phyloP scores from a whole-genome alignment of 495 filamentous ascomycete species.

The Schizothecium vesticola region DNA sequence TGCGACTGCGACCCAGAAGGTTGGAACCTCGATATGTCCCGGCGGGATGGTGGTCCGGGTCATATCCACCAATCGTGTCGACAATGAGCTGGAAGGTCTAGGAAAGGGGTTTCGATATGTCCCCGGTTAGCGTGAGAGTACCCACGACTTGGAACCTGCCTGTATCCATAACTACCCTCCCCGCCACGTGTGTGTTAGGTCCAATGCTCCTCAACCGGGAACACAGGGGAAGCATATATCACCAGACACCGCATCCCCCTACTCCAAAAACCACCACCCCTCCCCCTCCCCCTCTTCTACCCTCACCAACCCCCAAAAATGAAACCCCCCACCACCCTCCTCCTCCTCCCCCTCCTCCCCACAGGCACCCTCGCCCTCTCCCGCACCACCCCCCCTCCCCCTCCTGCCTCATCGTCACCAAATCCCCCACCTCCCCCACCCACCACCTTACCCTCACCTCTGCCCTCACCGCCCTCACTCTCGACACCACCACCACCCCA shows the following conservation, averaged over 20 bases:
- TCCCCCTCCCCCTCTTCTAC: not conserved
- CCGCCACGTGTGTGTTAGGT: not conserved
- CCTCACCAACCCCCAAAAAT: slow-evolving; percentile 5
- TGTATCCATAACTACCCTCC: not conserved
- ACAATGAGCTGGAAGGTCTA: not conserved
- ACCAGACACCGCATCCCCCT: too few relatives aligned
- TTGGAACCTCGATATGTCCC: not conserved
- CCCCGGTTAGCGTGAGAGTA: not conserved
- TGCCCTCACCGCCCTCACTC: slow-evolving; percentile 52
- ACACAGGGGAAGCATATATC: not conserved
- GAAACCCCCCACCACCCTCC: slow-evolving; percentile 19
- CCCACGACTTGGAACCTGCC: not conserved
- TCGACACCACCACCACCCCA: slow-evolving; percentile 28
- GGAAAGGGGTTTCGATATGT: not conserved
- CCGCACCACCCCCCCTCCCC: slow-evolving; percentile 45
- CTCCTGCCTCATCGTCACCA: slow-evolving; percentile 48
- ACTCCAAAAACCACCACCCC: not conserved
- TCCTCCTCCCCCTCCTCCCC: slow-evolving; percentile 30
- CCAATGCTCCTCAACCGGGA: not conserved
- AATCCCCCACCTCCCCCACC: slow-evolving; percentile 32
- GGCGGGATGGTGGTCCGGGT: not conserved
- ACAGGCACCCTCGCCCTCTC: slow-evolving; percentile 30
- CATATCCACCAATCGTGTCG: not conserved
- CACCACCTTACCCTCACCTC: slow-evolving; percentile 48
- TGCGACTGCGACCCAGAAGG: not conserved